These are phyloP conservation scores for Skeletonema costatum DNA, from an alignment of 108 stramenopile genomes.

Conservation along the genomic window DNA sequence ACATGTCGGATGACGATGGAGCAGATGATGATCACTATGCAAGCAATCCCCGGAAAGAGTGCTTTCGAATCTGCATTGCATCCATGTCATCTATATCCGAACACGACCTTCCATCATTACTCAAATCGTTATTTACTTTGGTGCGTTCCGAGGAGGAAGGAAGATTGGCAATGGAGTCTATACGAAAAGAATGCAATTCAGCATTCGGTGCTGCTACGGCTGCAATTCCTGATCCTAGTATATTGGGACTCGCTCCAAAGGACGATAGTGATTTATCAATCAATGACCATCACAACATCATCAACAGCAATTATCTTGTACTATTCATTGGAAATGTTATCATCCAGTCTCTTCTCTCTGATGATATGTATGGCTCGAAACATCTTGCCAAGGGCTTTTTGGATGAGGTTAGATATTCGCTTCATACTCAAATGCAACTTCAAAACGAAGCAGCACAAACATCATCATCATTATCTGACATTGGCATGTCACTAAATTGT, in stretches of 20 bases:
- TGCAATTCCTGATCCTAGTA: neutral
- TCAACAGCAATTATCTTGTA: constrained; percentile 4
- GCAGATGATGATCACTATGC: neutral
- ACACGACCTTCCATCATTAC: constrained; percentile 45
- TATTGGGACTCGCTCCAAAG: neutral
- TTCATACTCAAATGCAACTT: constrained; percentile 1
- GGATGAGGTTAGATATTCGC: constrained; percentile 14
- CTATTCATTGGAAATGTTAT: constrained; percentile 43
- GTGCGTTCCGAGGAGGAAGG: constrained; percentile 30
- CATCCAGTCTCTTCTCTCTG: constrained; percentile 24
- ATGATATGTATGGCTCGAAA: constrained; percentile 19
- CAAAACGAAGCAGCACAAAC: neutral
- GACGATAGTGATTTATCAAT: neutral
- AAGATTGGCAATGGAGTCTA: constrained; percentile 20
- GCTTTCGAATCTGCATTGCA: constrained; percentile 33
- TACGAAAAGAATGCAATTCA: constrained; percentile 31
- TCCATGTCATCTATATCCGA: constrained; percentile 40
- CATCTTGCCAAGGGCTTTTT: constrained; percentile 28
- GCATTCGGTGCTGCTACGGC: neutral
- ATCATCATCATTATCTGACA: neutral
- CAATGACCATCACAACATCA: neutral
- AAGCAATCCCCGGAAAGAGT: constrained; percentile 8
- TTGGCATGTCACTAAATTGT: neutral
- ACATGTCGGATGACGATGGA: neutral
- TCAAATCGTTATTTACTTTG: constrained; percentile 32